These are phyloP conservation scores for Mucor mucedo DNA, from an alignment of 371 early-diverging fungal species.

Conservation along the genomic window DNA sequence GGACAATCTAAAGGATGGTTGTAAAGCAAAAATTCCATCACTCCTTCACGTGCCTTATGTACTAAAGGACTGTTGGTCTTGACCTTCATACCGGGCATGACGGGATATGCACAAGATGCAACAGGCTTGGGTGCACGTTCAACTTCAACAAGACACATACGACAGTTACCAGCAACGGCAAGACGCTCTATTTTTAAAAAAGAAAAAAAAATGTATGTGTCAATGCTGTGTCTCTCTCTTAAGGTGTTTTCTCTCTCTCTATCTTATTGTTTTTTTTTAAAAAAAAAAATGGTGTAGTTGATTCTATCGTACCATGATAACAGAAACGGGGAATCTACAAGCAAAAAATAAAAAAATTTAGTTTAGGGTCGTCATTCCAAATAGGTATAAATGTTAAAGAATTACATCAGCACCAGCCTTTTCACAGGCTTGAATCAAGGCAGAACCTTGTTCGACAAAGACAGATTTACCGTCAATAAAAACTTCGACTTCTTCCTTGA, in stretches of 20 bases:
- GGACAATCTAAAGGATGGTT: slow-evolving; percentile 99
- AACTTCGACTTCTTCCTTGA: slow-evolving; percentile 75
- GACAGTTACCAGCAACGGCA: slow-evolving; percentile 97
- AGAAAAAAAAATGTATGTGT: neutral
- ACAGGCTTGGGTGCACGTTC: slow-evolving; percentile 95
- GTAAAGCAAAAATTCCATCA: slow-evolving; percentile 96
- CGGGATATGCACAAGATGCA: slow-evolving; percentile 97
- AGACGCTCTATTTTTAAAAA: slow-evolving; percentile 68
- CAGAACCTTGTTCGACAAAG: slow-evolving; percentile 90
- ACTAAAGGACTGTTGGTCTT: slow-evolving; percentile 93
- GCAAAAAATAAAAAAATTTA: neutral
- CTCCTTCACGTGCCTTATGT: slow-evolving; percentile 97
- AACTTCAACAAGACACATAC: slow-evolving; percentile 98
- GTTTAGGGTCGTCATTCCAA: too few relatives aligned
- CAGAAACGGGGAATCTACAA: slow-evolving; percentile 92
- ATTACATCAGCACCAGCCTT: slow-evolving; percentile 79
- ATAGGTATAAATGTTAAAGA: neutral
- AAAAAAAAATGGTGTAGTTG: too few relatives aligned
- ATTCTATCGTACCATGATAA: slow-evolving; percentile 77
- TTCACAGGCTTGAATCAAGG: slow-evolving; percentile 97
- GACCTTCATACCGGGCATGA: slow-evolving; percentile 96
- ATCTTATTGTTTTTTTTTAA: neutral
- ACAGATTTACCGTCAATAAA: slow-evolving; percentile 93
- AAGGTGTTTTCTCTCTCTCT: too few relatives aligned
- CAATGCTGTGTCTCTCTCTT: too few relatives aligned